Percentiles rank a stretch among this genome's conserved stretches.
Conservation (phyloP, 192 early-diverging fungal genomes). For the Phycomyces nitens region DNA sequence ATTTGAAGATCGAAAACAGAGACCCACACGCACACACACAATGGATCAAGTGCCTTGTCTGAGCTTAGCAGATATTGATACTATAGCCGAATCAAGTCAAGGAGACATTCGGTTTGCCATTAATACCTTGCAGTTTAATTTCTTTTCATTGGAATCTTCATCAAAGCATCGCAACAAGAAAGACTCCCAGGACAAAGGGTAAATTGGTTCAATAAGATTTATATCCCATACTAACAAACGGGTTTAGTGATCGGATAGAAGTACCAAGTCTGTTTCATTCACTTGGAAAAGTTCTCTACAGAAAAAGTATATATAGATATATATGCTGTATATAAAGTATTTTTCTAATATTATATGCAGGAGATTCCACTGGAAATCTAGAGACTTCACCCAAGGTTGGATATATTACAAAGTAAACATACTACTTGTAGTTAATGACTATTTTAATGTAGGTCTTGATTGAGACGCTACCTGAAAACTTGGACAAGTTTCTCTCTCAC, state of each 20-base stretch:
- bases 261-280: neutral
- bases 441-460: too few relatives aligned
- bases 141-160: neutral
- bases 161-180: neutral
- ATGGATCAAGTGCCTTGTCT: neutral
- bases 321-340: too few relatives aligned
- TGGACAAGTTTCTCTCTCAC: too few relatives aligned
- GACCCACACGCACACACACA: neutral
- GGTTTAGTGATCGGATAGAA: neutral
- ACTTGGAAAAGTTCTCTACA: slow-evolving; percentile 6
- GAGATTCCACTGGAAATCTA: too few relatives aligned
- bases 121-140: slow-evolving; percentile 8
- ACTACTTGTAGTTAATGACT: too few relatives aligned
- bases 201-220: neutral
- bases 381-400: too few relatives aligned
- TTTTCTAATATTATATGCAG: too few relatives aligned
- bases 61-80: neutral
- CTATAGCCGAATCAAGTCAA: neutral
- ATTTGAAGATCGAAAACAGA: neutral
- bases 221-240: neutral
- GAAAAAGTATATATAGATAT: slow-evolving; percentile 1
- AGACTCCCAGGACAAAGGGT: too few relatives aligned
- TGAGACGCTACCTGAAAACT: too few relatives aligned
- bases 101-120: slow-evolving; percentile 14
- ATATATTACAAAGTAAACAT: too few relatives aligned